Evolutionary conservation across 2,329 filamentous ascomycete species (phyloP).

Genomic region (Curvularia spicifera): DNA sequence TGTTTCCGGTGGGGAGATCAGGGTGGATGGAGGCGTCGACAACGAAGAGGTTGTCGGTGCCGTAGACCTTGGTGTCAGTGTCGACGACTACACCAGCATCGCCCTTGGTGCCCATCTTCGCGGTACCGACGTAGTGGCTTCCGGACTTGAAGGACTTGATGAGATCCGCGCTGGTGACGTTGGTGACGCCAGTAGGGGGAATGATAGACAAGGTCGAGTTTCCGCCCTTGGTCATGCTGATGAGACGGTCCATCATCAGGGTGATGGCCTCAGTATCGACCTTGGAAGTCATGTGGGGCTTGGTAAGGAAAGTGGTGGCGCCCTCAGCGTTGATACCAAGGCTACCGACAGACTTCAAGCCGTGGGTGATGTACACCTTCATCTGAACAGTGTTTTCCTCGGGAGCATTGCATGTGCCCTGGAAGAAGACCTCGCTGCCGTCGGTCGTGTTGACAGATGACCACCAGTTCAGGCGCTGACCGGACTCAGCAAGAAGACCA

Average conservation of each 20-base stretch:
- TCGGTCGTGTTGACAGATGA: slow-evolving; percentile 53
- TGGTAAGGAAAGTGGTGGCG: slow-evolving; percentile 54
- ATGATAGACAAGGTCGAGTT: slow-evolving; percentile 41
- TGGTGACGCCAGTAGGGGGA: slow-evolving; percentile 49
- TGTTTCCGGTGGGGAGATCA: slow-evolving; percentile 72
- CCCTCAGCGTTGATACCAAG: slow-evolving; percentile 52
- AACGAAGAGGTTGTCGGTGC: slow-evolving; percentile 53
- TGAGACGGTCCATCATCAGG: slow-evolving; percentile 56
- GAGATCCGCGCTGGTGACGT: slow-evolving; percentile 49
- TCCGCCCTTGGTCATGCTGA: slow-evolving; percentile 44
- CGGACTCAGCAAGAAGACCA: slow-evolving; percentile 55
- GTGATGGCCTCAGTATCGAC: slow-evolving; percentile 48
- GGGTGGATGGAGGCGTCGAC: slow-evolving; percentile 64
- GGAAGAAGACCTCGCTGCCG: slow-evolving; percentile 47
- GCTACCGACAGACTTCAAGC: slow-evolving; percentile 65
- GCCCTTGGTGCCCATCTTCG: slow-evolving; percentile 58
- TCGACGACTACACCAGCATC: slow-evolving; percentile 51
- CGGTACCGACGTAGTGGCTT: slow-evolving; percentile 58
- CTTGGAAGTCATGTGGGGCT: slow-evolving; percentile 61
- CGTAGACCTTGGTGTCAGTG: slow-evolving; percentile 53
- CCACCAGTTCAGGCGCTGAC: slow-evolving; percentile 59
- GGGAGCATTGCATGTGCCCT: slow-evolving; percentile 57
- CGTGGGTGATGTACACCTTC: slow-evolving; percentile 66
- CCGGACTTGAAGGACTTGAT: slow-evolving; percentile 42
- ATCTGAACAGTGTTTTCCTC: slow-evolving; percentile 44